A percentile compares a stretch with the other conserved stretches of the same genome.
Evolutionary conservation across 2,329 filamentous ascomycete species (phyloP).

Genomic region (Aspergillus pseudoterreus): DNA sequence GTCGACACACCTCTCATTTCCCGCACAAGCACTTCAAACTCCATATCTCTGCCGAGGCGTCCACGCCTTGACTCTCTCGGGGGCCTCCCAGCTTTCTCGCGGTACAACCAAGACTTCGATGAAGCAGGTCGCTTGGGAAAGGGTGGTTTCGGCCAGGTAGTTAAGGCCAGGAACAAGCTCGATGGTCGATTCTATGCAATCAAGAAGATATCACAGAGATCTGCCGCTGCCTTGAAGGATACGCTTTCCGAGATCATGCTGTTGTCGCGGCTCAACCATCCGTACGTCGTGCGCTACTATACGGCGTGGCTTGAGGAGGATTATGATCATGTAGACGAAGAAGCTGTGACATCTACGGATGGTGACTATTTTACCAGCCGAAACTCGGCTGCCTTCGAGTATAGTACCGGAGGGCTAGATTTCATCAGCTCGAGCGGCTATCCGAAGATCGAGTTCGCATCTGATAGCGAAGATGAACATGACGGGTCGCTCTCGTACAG

Average conservation of each 20-base stretch:
- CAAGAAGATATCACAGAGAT: constrained; percentile 88
- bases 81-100: constrained; percentile 56
- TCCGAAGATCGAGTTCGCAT: constrained; percentile 73
- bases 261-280: constrained; percentile 88
- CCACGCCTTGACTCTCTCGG: constrained; percentile 61
- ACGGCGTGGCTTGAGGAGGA: constrained; percentile 88
- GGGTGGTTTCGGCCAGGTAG: constrained; percentile 93
- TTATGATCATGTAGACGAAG: constrained; percentile 37
- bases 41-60: constrained; percentile 46
- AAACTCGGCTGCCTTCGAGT: constrained; percentile 48
- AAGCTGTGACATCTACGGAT: constrained; percentile 49
- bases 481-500: constrained; percentile 35
- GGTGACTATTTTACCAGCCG: constrained; percentile 46
- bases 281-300: constrained; percentile 83
- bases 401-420: constrained; percentile 78
- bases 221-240: constrained; percentile 57
- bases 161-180: constrained; percentile 90
- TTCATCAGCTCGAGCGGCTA: constrained; percentile 86
- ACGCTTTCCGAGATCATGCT: constrained; percentile 84
- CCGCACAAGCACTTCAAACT: constrained; percentile 41
- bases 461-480: constrained; percentile 46
- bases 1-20: constrained; percentile 35
- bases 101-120: constrained; percentile 85
- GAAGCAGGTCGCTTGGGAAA: constrained; percentile 86
- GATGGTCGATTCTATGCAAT: constrained; percentile 93